phyloP scores from a whole-genome alignment of 768 basidiomycete species.

The Russula olivacea region DNA sequence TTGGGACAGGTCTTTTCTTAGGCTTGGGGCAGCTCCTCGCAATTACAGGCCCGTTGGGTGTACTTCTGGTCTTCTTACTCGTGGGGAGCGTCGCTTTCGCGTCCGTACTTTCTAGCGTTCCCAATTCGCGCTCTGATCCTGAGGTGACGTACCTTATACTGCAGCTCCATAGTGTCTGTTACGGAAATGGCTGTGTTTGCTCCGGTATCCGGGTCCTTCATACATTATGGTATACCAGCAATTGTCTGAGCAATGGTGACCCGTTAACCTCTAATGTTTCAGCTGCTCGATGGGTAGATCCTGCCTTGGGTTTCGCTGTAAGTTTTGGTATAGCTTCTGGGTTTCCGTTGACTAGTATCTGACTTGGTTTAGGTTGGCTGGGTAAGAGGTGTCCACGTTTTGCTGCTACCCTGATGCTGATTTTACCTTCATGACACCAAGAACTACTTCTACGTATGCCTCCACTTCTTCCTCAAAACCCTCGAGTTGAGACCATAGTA shows the following conservation, averaged over 20 bases:
- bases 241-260: not conserved
- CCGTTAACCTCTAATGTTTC: not conserved
- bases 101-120: conserved; percentile 22
- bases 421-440: not conserved
- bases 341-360: not conserved
- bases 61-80: conserved; percentile 30
- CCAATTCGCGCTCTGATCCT: not conserved
- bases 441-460: conserved; percentile 25
- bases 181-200: conserved; percentile 32
- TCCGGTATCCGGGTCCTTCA: conserved; percentile 31
- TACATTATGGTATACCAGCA: conserved; percentile 27
- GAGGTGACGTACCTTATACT: not conserved
- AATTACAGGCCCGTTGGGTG: conserved; percentile 30
- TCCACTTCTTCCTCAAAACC: not conserved
- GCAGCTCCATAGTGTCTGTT: conserved; percentile 31
- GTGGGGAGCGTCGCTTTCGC: conserved; percentile 31
- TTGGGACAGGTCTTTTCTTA: conserved; percentile 33
- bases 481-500: not conserved
- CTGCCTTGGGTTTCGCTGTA: conserved; percentile 32
- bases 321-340: conserved; percentile 4
- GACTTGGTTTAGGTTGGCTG: conserved; percentile 22
- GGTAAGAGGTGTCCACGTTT: conserved; percentile 6
- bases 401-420: not conserved
- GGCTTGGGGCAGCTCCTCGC: conserved; percentile 31
- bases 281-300: conserved; percentile 34